These are phyloP conservation scores for Fusarium begoniae DNA, from an alignment of 2,329 filamentous ascomycete genomes.

Conservation along the genomic window DNA sequence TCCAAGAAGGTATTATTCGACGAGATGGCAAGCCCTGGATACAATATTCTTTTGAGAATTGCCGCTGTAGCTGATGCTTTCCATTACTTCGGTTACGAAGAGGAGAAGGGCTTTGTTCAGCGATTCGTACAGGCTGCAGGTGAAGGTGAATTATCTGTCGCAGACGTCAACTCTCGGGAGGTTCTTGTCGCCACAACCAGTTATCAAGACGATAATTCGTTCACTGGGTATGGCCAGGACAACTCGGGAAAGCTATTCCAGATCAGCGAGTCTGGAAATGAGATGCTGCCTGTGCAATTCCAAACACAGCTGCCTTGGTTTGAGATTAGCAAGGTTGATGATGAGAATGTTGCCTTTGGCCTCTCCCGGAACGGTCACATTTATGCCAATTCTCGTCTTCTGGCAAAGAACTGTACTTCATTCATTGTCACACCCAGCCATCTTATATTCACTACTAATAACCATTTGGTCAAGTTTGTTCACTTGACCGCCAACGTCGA, in stretches of 20 bases:
- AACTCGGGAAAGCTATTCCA: slow-evolving; percentile 56
- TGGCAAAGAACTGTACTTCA: slow-evolving; percentile 91
- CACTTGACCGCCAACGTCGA: slow-evolving; percentile 73
- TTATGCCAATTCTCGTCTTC: slow-evolving; percentile 76
- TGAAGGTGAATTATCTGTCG: slow-evolving; percentile 24
- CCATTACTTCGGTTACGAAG: slow-evolving; percentile 45
- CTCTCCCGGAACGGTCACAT: slow-evolving; percentile 80
- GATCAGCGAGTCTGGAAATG: slow-evolving; percentile 46
- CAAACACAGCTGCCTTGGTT: slow-evolving; percentile 62
- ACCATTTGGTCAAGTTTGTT: slow-evolving; percentile 93
- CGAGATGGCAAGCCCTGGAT: slow-evolving; percentile 38
- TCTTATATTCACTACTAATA: slow-evolving; percentile 90
- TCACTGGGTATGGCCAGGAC: slow-evolving; percentile 57
- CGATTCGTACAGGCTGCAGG: slow-evolving; percentile 27
- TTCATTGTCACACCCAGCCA: slow-evolving; percentile 84
- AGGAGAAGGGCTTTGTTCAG: slow-evolving; percentile 40
- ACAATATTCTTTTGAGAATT: slow-evolving; percentile 18
- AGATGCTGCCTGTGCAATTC: slow-evolving; percentile 52
- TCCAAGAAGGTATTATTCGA: slow-evolving; percentile 52
- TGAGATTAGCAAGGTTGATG: slow-evolving; percentile 56
- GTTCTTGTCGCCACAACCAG: slow-evolving; percentile 45
- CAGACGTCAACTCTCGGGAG: slow-evolving; percentile 33
- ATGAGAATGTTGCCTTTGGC: slow-evolving; percentile 62
- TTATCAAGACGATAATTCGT: slow-evolving; percentile 42
- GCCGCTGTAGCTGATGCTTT: slow-evolving; percentile 41